These are phyloP conservation scores for Phialophora verrucosa DNA, from an alignment of 2,329 filamentous ascomycete genomes.

Conservation along the genomic window DNA sequence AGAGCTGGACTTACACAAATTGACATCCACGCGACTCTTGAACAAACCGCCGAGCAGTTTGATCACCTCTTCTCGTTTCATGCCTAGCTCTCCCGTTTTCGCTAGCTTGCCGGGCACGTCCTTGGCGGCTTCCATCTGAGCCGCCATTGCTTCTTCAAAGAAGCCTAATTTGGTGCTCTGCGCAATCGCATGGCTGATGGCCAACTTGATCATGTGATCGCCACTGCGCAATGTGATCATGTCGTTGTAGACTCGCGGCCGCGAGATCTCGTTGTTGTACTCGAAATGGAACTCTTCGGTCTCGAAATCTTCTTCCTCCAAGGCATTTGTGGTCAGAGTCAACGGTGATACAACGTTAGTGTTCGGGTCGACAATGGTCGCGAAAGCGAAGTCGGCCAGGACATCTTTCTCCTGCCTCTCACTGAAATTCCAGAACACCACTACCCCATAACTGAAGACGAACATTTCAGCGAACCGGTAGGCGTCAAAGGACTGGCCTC, in stretches of 20 bases:
- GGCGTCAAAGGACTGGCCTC: conserved; percentile 68
- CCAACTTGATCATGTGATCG: conserved; percentile 84
- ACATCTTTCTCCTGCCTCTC: conserved; percentile 96
- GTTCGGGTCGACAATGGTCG: conserved; percentile 44
- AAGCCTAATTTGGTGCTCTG: conserved; percentile 96
- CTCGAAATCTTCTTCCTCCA: conserved; percentile 90
- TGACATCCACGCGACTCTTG: conserved; percentile 93
- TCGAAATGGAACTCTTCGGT: conserved; percentile 99
- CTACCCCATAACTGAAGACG: conserved; percentile 94
- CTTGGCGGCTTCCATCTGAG: conserved; percentile 91
- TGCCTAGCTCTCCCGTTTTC: conserved; percentile 84
- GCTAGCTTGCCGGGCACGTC: conserved; percentile 88
- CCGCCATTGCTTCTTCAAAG: conserved; percentile 94
- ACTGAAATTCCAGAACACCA: conserved; percentile 98
- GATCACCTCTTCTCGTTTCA: conserved; percentile 90
- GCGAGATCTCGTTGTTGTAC: conserved; percentile 83
- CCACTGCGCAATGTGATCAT: conserved; percentile 96
- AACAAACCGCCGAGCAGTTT: conserved; percentile 89
- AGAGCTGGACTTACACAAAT: conserved; percentile 73
- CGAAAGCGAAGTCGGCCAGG: conserved; percentile 88
- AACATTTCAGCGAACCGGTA: conserved; percentile 93
- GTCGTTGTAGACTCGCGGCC: conserved; percentile 94
- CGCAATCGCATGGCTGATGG: conserved; percentile 83
- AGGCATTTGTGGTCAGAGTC: conserved; percentile 75
- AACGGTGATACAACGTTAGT: conserved; percentile 47